Evolutionary conservation across 805 yeast species (phyloP).

Genomic region (Candida nemodendra): DNA sequence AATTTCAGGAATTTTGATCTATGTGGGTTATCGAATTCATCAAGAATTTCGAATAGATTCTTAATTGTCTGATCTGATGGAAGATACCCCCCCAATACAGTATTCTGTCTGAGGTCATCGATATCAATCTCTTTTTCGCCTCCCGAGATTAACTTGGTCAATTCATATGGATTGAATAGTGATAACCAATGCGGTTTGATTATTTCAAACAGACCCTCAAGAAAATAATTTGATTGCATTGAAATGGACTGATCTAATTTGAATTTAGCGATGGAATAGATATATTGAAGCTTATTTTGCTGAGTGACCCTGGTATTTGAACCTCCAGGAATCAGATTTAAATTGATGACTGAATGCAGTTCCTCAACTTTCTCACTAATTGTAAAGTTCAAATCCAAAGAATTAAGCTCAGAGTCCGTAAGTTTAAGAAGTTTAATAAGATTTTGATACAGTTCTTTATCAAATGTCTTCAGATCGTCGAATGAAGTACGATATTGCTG

Average conservation of each 20-base stretch:
- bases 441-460: conserved; percentile 61
- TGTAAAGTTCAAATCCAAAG: conserved; percentile 66
- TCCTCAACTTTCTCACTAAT: conserved; percentile 47
- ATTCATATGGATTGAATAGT: conserved; percentile 80
- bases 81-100: conserved; percentile 63
- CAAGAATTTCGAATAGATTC: conserved; percentile 73
- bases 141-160: conserved; percentile 83
- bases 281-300: conserved; percentile 65
- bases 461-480: conserved; percentile 76
- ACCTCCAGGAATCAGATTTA: conserved; percentile 67
- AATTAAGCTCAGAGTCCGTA: conserved; percentile 53
- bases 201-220: conserved; percentile 68
- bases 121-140: conserved; percentile 69
- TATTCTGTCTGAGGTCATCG: conserved; percentile 61
- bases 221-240: conserved; percentile 59
- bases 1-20: conserved; percentile 70
- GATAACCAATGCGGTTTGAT: conserved; percentile 74
- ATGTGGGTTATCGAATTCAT: conserved; percentile 64
- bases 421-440: conserved; percentile 61
- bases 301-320: conserved; percentile 51
- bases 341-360: conserved; percentile 33
- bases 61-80: conserved; percentile 56
- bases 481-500: conserved; percentile 55
- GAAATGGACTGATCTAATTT: conserved; percentile 64
- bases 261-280: conserved; percentile 75